A percentile compares a stretch with the other conserved stretches of the same genome.
These are phyloP conservation scores for Aspergillus glaucus DNA, from an alignment of 2,329 filamentous ascomycete species.

Conservation along the genomic window DNA sequence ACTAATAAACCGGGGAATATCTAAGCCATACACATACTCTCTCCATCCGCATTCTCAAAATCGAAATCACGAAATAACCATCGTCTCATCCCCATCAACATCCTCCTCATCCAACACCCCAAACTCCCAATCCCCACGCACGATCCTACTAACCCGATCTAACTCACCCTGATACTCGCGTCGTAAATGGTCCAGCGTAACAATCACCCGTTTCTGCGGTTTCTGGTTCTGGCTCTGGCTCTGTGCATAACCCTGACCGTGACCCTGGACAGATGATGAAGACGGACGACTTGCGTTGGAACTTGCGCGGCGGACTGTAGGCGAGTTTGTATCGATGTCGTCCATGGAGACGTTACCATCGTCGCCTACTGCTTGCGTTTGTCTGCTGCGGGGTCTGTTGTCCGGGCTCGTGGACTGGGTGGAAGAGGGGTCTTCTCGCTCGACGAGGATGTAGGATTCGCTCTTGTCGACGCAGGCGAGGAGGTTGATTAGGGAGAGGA, in stretches of 20 bases:
- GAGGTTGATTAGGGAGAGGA: conserved; percentile 88
- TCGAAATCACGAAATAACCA: conserved; percentile 22
- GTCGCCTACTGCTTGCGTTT: conserved; percentile 33
- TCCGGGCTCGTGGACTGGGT: neutral
- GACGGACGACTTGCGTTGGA: conserved; percentile 16
- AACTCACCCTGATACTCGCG: conserved; percentile 86
- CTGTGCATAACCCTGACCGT: conserved; percentile 10
- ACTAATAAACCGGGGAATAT: neutral
- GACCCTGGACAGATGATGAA: conserved; percentile 11
- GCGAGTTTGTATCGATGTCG: conserved; percentile 19
- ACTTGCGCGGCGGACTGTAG: conserved; percentile 15
- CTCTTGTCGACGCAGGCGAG: conserved; percentile 76
- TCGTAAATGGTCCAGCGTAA: conserved; percentile 79
- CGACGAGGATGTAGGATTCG: conserved; percentile 66
- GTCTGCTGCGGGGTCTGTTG: conserved; percentile 39
- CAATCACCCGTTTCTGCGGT: conserved; percentile 61
- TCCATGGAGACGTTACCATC: conserved; percentile 36
- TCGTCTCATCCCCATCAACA: conserved; percentile 31
- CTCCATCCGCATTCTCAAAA: neutral
- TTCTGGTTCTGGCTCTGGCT: conserved; percentile 5
- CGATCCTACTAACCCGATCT: conserved; percentile 79
- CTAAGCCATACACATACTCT: neutral
- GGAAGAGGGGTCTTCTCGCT: conserved; percentile 30
- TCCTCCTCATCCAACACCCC: conserved; percentile 29
- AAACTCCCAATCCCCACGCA: conserved; percentile 84